A percentile compares a stretch with the other conserved stretches of the same genome.
phyloP scores from a whole-genome alignment of 164 flowering plant species.

The Magnolia changhungtana region DNA sequence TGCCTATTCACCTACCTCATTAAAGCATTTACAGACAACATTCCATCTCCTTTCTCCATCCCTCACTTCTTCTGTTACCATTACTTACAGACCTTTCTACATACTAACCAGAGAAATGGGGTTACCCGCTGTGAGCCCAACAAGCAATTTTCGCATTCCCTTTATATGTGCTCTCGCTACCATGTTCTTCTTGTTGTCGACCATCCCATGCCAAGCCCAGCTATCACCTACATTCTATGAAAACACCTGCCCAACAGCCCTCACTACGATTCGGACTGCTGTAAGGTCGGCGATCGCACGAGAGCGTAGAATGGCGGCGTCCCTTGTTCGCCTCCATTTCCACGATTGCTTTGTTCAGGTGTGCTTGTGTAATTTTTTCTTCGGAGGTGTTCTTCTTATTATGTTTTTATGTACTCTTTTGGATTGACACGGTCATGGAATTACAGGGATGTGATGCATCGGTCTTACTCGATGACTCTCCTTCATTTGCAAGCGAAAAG shows the following conservation, averaged over 20 bases:
- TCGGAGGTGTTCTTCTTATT: background rate
- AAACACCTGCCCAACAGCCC: background rate
- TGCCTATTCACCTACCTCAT: background rate
- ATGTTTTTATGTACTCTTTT: background rate
- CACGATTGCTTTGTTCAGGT: constrained; percentile 38
- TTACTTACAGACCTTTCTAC: background rate
- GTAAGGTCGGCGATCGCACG: background rate
- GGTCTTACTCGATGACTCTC: constrained; percentile 25
- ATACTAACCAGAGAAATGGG: background rate
- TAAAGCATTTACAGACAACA: background rate
- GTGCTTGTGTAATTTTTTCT: background rate
- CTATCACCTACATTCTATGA: constrained; percentile 3
- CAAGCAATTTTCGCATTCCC: background rate
- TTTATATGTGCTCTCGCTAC: background rate
- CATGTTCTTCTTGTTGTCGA: background rate
- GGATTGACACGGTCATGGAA: background rate
- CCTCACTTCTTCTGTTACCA: background rate
- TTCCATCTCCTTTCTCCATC: background rate
- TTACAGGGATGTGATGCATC: constrained; percentile 42
- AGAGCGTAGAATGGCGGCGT: constrained; percentile 24
- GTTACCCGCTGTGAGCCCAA: background rate
- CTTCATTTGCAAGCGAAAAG: constrained; percentile 31
- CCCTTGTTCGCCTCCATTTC: constrained; percentile 30
- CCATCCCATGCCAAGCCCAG: background rate
- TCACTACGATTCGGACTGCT: constrained; percentile 4